A percentile compares a stretch with the other conserved stretches of the same genome.
These are phyloP conservation scores for Yamadazyma laniorum DNA, from an alignment of 805 yeast genomes.

Conservation along the genomic window DNA sequence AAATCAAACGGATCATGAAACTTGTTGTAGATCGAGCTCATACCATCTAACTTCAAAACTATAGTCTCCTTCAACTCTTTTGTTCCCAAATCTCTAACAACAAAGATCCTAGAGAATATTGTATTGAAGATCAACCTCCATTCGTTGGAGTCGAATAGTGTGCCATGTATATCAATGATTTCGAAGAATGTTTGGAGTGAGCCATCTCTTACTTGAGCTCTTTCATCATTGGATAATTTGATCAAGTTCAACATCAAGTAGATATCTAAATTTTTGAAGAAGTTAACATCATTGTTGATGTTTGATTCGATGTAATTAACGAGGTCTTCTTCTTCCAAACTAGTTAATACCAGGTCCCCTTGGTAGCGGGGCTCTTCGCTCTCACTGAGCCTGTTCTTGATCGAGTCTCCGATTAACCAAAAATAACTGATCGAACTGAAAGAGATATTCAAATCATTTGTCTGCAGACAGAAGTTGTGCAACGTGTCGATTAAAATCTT, in stretches of 20 bases:
- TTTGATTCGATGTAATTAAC: conserved; percentile 9
- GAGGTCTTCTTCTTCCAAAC: conserved; percentile 9
- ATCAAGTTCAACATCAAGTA: conserved; percentile 63
- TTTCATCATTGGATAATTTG: conserved; percentile 56
- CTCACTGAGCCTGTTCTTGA: conserved; percentile 21
- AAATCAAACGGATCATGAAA: conserved; percentile 26
- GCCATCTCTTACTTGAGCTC: conserved; percentile 86
- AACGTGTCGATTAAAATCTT: conserved; percentile 68
- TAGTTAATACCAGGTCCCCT: background rate
- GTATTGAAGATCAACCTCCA: conserved; percentile 71
- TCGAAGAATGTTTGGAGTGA: conserved; percentile 86
- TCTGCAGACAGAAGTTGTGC: conserved; percentile 68
- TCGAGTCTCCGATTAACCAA: conserved; percentile 85
- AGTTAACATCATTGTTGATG: background rate
- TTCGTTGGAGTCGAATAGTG: conserved; percentile 46
- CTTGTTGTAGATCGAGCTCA: conserved; percentile 58
- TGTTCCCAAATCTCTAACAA: conserved; percentile 20
- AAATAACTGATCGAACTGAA: conserved; percentile 89
- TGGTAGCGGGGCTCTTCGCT: background rate
- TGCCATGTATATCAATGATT: conserved; percentile 71
- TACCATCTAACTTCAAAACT: conserved; percentile 59
- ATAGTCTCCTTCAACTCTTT: conserved; percentile 62
- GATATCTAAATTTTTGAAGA: conserved; percentile 18
- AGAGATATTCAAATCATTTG: conserved; percentile 76
- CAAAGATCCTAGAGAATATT: conserved; percentile 46